A percentile compares a stretch with the other conserved stretches of the same genome.
Evolutionary conservation across 306 rosid genomes (phyloP).

Genomic region (Nissolia schottii): DNA sequence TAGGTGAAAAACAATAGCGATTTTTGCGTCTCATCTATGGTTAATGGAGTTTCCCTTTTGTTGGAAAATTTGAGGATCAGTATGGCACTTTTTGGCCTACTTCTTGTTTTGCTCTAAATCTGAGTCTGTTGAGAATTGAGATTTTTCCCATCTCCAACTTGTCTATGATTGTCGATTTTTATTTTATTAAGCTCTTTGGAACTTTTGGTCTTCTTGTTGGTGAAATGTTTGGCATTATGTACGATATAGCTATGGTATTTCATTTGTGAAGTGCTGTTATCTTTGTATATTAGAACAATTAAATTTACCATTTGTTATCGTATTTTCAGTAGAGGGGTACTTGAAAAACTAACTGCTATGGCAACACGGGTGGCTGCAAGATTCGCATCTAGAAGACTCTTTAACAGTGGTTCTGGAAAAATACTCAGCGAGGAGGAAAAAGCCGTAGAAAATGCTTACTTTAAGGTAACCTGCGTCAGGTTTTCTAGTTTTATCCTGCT

Average conservation of each 20-base stretch:
- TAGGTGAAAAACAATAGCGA: not conserved
- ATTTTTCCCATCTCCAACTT: not conserved
- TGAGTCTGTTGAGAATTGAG: not conserved
- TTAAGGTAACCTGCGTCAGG: conserved; percentile 49
- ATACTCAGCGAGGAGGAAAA: conserved; percentile 80
- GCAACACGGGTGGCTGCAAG: conserved; percentile 59
- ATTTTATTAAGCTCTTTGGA: not conserved
- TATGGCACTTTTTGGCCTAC: not conserved
- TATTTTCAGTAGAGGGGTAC: conserved; percentile 27
- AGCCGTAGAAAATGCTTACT: conserved; percentile 72
- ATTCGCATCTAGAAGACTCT: conserved; percentile 58
- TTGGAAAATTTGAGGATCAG: not conserved
- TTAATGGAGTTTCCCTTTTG: not conserved
- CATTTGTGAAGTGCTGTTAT: not conserved
- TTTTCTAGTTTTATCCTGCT: not conserved
- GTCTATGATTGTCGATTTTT: not conserved
- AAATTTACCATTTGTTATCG: not conserved
- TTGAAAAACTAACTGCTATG: conserved; percentile 33
- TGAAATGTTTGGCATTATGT: not conserved
- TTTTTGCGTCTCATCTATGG: not conserved
- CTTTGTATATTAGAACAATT: not conserved
- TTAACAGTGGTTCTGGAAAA: conserved; percentile 73
- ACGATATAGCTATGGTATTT: not conserved
- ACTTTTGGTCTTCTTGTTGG: not conserved
- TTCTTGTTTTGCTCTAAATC: not conserved